phyloP scores from a whole-genome alignment of 2,329 filamentous ascomycete species.

The Elsinoe ampelina region DNA sequence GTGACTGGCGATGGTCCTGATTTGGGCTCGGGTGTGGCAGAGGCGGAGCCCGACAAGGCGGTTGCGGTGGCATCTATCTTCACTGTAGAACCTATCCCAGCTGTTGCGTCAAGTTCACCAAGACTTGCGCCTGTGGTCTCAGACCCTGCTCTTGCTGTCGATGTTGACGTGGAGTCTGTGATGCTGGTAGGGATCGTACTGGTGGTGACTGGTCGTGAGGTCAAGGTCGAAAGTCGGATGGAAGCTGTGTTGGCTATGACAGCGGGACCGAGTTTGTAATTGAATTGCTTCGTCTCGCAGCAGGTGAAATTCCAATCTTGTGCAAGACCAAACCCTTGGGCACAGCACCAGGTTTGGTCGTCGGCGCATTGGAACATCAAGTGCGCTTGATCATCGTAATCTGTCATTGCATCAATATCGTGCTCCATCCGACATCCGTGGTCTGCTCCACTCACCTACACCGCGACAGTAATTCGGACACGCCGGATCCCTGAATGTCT shows the following conservation, averaged over 20 bases:
- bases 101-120: background rate
- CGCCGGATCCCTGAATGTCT: background rate
- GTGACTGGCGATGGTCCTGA: background rate
- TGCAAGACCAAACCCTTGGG: background rate
- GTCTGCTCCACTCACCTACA: background rate
- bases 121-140: background rate
- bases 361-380: background rate
- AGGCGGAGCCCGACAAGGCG: background rate
- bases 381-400: background rate
- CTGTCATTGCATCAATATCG: background rate
- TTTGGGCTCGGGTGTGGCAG: background rate
- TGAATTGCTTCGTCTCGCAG: background rate
- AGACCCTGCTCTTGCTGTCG: background rate
- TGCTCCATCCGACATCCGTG: background rate
- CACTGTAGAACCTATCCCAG: background rate
- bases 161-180: background rate
- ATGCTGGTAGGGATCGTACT: background rate
- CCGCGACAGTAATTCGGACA: background rate
- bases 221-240: background rate
- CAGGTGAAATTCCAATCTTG: background rate
- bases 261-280: background rate
- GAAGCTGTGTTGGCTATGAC: background rate
- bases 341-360: background rate
- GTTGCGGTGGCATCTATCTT: background rate
- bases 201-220: background rate